These are phyloP conservation scores for Trapa incisa DNA, from an alignment of 345 rosid genomes.

Conservation along the genomic window DNA sequence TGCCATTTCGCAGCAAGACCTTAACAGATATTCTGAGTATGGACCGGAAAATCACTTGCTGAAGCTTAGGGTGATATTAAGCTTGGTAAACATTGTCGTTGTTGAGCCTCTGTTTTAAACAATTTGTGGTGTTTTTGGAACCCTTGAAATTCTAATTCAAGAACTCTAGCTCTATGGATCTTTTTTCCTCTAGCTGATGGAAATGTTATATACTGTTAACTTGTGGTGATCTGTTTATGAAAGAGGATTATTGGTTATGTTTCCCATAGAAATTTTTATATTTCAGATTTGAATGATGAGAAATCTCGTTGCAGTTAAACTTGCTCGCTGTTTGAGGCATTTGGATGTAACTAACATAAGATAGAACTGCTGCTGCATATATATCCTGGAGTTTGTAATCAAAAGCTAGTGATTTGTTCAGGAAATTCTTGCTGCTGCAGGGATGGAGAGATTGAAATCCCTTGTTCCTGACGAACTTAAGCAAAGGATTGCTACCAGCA, in stretches of 20 bases:
- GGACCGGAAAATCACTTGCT: background rate
- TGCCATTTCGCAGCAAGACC: background rate
- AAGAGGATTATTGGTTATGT: background rate
- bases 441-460: slow-evolving; percentile 32
- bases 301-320: background rate
- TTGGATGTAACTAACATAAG: background rate
- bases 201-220: background rate
- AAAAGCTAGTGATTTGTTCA: background rate
- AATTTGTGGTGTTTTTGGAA: background rate
- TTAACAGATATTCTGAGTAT: background rate
- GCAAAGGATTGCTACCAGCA: slow-evolving; percentile 28
- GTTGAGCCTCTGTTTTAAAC: background rate
- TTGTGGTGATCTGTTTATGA: background rate
- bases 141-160: background rate
- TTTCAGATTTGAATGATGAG: background rate
- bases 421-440: background rate
- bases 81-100: background rate
- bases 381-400: background rate
- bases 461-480: slow-evolving; percentile 37
- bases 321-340: background rate
- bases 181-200: background rate
- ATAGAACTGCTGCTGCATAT: background rate
- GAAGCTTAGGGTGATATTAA: background rate
- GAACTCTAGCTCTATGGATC: background rate
- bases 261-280: background rate